A percentile compares a stretch with the other conserved stretches of the same genome.
phyloP scores from a whole-genome alignment of 148 eudicot species.

The Heliosperma pusillum region DNA sequence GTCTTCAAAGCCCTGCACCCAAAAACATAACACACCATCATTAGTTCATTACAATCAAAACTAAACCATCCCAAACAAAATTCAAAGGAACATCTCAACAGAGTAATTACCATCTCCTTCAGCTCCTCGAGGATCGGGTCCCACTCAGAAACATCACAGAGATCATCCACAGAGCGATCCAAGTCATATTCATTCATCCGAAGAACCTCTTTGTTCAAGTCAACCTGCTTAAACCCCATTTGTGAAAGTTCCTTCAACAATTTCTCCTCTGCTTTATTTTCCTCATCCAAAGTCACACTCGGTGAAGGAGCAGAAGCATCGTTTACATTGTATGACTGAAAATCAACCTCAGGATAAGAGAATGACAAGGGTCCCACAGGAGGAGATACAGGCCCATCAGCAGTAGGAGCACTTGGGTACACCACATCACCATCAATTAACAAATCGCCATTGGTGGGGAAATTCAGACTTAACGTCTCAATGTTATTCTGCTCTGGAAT shows the following conservation, averaged over 20 bases:
- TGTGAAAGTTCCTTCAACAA: slow-evolving; percentile 54
- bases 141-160: slow-evolving; percentile 64
- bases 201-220: slow-evolving; percentile 57
- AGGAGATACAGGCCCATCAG: slow-evolving; percentile 20
- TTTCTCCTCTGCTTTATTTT: slow-evolving; percentile 39
- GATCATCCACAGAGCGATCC: slow-evolving; percentile 63
- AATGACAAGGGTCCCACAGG: slow-evolving; percentile 11
- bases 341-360: slow-evolving; percentile 1
- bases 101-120: slow-evolving; percentile 62
- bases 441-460: slow-evolving; percentile 47
- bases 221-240: slow-evolving; percentile 68
- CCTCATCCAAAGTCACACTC: background rate
- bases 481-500: slow-evolving; percentile 26
- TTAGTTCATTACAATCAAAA: background rate
- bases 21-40: too few relatives aligned
- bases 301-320: slow-evolving; percentile 5
- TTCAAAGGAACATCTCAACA: background rate
- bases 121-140: slow-evolving; percentile 78
- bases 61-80: background rate
- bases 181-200: slow-evolving; percentile 59
- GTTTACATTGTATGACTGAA: background rate
- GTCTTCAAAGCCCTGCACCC: slow-evolving; percentile 64
- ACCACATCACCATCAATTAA: slow-evolving; percentile 28
- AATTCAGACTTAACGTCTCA: slow-evolving; percentile 29
- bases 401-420: background rate